A percentile compares a stretch with the other conserved stretches of the same genome.
Conservation (phyloP, 1,284 basidiomycete genomes). For the Golubevia sp. region DNA sequence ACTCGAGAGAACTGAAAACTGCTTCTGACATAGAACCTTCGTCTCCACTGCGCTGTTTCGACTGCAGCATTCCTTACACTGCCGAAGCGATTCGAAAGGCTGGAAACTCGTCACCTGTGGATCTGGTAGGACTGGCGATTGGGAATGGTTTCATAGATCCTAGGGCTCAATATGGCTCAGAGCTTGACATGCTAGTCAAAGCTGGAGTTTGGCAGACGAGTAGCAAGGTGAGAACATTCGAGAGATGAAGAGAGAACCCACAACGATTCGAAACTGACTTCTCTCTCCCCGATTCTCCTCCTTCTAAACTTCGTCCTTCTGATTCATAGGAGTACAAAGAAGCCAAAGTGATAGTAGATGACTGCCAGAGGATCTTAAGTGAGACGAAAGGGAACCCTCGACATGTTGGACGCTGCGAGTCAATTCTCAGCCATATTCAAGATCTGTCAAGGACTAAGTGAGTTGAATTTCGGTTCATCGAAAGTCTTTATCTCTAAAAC, state of each 20-base stretch:
- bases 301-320: background rate
- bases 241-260: no score
- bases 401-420: constrained; percentile 27
- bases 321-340: constrained; percentile 13
- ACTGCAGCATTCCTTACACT: constrained; percentile 44
- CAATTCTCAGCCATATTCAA: constrained; percentile 33
- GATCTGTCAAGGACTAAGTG: constrained; percentile 12
- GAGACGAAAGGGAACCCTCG: constrained; percentile 13
- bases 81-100: constrained; percentile 32
- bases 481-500: background rate
- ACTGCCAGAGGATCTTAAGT: constrained; percentile 26
- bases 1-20: no score
- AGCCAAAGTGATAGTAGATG: constrained; percentile 12
- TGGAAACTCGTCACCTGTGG: constrained; percentile 19
- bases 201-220: constrained; percentile 39
- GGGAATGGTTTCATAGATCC: constrained; percentile 59
- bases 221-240: background rate
- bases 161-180: constrained; percentile 39
- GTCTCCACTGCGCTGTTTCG: background rate
- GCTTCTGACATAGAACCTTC: background rate
- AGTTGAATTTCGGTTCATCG: background rate
- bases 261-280: no score
- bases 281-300: no score
- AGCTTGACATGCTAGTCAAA: constrained; percentile 49
- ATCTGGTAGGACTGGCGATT: constrained; percentile 49